Evolutionary conservation across 192 early-diverging fungal species (phyloP).

Genomic region (Bifiguratus adelaidae): DNA sequence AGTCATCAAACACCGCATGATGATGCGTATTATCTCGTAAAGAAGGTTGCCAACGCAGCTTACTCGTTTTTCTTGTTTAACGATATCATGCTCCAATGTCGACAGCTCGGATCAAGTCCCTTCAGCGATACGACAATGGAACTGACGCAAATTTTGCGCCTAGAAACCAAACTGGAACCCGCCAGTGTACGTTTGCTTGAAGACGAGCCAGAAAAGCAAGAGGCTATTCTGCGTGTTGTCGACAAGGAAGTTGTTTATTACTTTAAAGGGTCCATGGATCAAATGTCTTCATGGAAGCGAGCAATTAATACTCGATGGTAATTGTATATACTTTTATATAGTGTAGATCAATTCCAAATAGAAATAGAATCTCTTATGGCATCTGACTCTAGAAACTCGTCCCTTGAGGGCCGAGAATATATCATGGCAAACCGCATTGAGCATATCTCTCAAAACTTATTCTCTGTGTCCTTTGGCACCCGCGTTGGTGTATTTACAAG

Average conservation of each 20-base stretch:
- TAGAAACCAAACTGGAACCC: neutral
- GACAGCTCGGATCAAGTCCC: neutral
- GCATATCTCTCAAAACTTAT: too few relatives aligned
- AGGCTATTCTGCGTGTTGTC: neutral
- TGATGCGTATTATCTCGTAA: constrained; percentile 19
- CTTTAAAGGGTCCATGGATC: neutral
- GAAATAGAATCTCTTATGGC: too few relatives aligned
- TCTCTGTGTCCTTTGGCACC: too few relatives aligned
- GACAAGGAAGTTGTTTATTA: neutral
- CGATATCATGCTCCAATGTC: constrained; percentile 32
- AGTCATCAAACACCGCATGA: neutral
- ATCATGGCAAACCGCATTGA: too few relatives aligned
- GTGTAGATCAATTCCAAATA: too few relatives aligned
- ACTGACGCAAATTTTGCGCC: neutral
- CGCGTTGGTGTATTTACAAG: too few relatives aligned
- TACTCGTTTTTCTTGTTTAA: constrained; percentile 50
- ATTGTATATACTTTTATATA: too few relatives aligned
- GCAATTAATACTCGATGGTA: neutral
- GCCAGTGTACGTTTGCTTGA: neutral
- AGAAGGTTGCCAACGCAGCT: constrained; percentile 28
- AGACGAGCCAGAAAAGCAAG: neutral
- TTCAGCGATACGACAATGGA: neutral
- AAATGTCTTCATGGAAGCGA: neutral
- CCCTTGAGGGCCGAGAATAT: too few relatives aligned
- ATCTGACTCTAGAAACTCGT: too few relatives aligned